Base-by-base conservation (phyloP, 441 rosid species). In the Euphorbia schlechtendalii region DNA sequence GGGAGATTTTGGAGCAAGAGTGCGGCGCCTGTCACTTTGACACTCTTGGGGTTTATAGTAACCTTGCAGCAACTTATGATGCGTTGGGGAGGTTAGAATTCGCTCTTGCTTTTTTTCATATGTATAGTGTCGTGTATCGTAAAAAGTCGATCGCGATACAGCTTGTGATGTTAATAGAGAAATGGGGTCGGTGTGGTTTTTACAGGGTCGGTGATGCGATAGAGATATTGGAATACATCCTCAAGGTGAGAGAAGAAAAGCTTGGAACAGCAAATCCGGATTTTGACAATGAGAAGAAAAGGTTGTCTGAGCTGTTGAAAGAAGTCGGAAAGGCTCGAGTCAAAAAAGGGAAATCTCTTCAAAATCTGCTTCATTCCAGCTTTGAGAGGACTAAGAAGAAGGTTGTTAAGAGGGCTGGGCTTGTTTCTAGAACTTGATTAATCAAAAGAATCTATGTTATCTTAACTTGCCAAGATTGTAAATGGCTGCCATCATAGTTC, bases 1-100 rank as follows among this genome's bases (percentile, higher is more conserved):
- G 86, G 78, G 81, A 54, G 18, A 83, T 93, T 53, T 83, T 93
- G 45, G 99, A 93, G 75, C 84, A 78, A 72, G 99, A 93, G 80
- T 82, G 85, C 58, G 95, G 96, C 18, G 75, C 93, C 0, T 84
- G 89, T 64, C 96, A 87, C 81, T 87, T 83, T 70, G 97, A 90
- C 75, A 93, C 99, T 14, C 82, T 93, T 18, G 95, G 96, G 32
- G 89, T 88, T 54, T 88, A 87, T 68, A 90, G 97, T 82, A 93
- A 90, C 71, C 86, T 93, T 13, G 97, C 99, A 13, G 99, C 96
- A 66, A 90, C 97, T 32, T 90, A 93, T 49, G 99, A 93, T 71
- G 97, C 99, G 25, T 73, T 90, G 85, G 97, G 99, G 51, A 89
- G 96, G 99, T 88, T 81, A 74, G 70, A 48, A 59, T 45, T 61